Evolutionary conservation across 2,329 filamentous ascomycete genomes (phyloP).

Genomic region (Lojkania enalia): DNA sequence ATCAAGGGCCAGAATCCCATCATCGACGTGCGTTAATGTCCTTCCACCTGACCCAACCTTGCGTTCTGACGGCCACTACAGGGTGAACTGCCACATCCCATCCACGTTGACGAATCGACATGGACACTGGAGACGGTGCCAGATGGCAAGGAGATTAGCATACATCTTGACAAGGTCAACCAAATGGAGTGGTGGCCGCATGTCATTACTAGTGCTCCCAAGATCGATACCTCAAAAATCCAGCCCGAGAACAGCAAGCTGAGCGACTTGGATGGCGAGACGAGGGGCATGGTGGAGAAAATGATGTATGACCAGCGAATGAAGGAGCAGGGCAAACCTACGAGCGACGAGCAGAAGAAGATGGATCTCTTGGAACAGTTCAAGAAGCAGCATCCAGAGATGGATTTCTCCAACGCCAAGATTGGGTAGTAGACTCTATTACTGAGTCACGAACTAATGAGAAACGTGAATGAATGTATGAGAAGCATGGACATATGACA

Average conservation of each 20-base stretch:
- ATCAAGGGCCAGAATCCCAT: conserved; percentile 88
- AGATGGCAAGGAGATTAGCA: conserved; percentile 71
- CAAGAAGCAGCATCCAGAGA: conserved; percentile 75
- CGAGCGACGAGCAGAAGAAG: conserved; percentile 95
- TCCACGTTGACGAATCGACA: conserved; percentile 84
- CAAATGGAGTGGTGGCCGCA: conserved; percentile 99
- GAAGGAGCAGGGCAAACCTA: conserved; percentile 88
- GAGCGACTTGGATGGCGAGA: conserved; percentile 91
- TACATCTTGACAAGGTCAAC: conserved; percentile 94
- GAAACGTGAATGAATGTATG: too few relatives aligned
- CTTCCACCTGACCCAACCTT: conserved; percentile 1
- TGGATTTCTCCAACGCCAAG: conserved; percentile 70
- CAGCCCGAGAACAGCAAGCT: conserved; percentile 89
- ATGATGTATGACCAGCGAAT: conserved; percentile 99
- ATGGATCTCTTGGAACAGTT: conserved; percentile 88
- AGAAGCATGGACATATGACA: too few relatives aligned
- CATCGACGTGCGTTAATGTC: conserved; percentile 65
- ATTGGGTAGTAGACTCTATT: conserved; percentile 48
- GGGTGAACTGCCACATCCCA: conserved; percentile 81
- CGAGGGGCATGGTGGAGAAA: conserved; percentile 97
- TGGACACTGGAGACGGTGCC: conserved; percentile 82
- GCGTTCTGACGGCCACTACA: conserved; percentile 44
- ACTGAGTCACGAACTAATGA: background rate
- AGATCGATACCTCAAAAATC: conserved; percentile 95
- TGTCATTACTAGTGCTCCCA: conserved; percentile 81